Evolutionary conservation across 75 land plant species (phyloP).

Genomic region (Picea sitchensis): DNA sequence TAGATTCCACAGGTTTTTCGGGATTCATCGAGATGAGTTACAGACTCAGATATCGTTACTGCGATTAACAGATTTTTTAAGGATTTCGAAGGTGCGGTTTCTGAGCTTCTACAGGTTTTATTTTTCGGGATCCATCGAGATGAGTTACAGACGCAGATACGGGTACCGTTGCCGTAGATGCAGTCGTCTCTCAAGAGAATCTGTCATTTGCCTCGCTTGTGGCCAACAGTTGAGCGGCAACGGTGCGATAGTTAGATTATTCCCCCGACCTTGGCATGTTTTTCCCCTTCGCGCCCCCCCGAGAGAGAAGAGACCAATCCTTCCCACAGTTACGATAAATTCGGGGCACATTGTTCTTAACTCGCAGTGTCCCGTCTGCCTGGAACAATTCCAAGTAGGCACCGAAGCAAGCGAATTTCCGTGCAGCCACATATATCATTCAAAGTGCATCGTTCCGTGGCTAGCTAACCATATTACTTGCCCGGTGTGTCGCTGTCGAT

Average conservation of each 20-base stretch:
- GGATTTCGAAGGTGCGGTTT: too few species aligned
- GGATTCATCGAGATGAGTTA: too few species aligned
- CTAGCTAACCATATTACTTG: slow-evolving; percentile 48
- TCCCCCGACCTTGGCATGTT: too few species aligned
- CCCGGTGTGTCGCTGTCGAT: slow-evolving; percentile 56
- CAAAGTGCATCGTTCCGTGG: slow-evolving; percentile 53
- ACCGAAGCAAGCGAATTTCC: slow-evolving; percentile 51
- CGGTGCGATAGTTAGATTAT: too few species aligned
- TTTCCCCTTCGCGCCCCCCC: neutral
- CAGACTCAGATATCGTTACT: too few species aligned
- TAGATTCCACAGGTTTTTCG: too few species aligned
- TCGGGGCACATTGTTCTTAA: slow-evolving; percentile 30
- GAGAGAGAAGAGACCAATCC: neutral
- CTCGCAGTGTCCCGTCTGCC: slow-evolving; percentile 57
- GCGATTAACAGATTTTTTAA: too few species aligned
- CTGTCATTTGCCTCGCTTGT: neutral
- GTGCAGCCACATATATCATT: slow-evolving; percentile 61
- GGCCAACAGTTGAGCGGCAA: neutral
- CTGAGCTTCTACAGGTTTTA: too few species aligned
- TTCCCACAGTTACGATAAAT: slow-evolving; percentile 61
- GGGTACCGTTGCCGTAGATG: slow-evolving; percentile 4
- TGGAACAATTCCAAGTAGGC: slow-evolving; percentile 53
- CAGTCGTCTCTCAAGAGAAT: neutral
- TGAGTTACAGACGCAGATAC: neutral
- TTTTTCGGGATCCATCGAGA: neutral